Evolutionary conservation across 2,329 filamentous ascomycete genomes (phyloP).

Genomic region (Nigrograna mackinnonii): DNA sequence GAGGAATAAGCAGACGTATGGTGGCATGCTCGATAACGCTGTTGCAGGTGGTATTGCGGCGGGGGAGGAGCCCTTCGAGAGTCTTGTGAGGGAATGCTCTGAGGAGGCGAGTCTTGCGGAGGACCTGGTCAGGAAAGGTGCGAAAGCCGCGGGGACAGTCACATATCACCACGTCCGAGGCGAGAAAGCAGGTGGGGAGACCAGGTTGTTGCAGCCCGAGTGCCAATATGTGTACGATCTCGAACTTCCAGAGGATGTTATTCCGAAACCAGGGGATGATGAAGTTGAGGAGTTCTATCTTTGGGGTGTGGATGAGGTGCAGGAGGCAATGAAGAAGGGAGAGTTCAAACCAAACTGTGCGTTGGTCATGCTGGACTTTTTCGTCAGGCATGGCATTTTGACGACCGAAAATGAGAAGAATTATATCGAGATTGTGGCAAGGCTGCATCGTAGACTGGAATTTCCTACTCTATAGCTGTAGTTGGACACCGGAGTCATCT

Average conservation of each 20-base stretch:
- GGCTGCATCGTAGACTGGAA: constrained; percentile 77
- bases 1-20: constrained; percentile 80
- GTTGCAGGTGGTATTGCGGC: constrained; percentile 86
- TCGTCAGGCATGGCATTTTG: constrained; percentile 81
- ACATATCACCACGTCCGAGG: constrained; percentile 86
- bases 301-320: constrained; percentile 75
- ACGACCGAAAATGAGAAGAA: constrained; percentile 78
- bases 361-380: constrained; percentile 83
- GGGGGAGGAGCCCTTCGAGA: constrained; percentile 78
- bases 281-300: constrained; percentile 88
- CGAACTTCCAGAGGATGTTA: constrained; percentile 69
- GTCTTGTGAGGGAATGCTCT: constrained; percentile 79
- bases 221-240: constrained; percentile 91
- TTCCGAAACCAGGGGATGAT: constrained; percentile 78
- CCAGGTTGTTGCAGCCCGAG: constrained; percentile 83
- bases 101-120: constrained; percentile 87
- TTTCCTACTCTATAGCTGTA: constrained; percentile 60
- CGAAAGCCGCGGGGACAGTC: constrained; percentile 68
- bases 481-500: constrained; percentile 6
- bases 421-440: constrained; percentile 73
- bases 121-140: constrained; percentile 64
- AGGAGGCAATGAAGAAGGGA: constrained; percentile 68
- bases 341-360: constrained; percentile 95
- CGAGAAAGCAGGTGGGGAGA: constrained; percentile 76
- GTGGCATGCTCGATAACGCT: constrained; percentile 91